Base-by-base conservation (phyloP, 352 stramenopile species). In the Pilasporangium apinafurcum region DNA sequence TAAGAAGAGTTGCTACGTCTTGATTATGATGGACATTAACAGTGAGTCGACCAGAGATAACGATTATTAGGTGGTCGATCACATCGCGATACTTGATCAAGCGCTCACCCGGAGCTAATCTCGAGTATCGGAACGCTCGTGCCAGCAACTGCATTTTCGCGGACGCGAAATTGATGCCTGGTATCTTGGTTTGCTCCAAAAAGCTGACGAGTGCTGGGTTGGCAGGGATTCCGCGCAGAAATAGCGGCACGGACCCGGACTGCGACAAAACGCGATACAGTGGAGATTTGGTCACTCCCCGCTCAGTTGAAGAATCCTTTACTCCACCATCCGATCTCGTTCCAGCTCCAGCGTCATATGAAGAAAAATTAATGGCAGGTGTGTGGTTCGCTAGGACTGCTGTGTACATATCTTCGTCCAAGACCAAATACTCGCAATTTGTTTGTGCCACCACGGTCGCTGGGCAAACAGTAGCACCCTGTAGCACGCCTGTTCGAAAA, bases 381-480 rank as follows among this genome's bases (percentile, higher is more conserved):
- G 39, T 25, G 28, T 86, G 70, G 3, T 53, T 42, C 18, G 48
- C 50, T n/a, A 86, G 38, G 14, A 77, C 29, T 4, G 59, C 36
- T 1, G 37, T 9, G 44, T 84, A 86, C 7, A 55, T 20, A 8
- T 28, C 59, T 33, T 83, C 65, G 22, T 83, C 68, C 4, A 86
- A 26, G 3, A 84, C 30, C 4, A 86, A 27, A 22, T 67, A 62
- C 34, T 78, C 56, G 36, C 70, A 83, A 34, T 80, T 53, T 0
- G 70, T 79, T 27, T 84, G 68, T 21, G 70, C 74, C 2, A 81
- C 37, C 22, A 83, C 53, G 0, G 70, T 83, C 6, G 68, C 68
- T 7, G 70, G 74, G 25, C 70, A 74, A 13, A 68, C 30, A 4
- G 44, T 56, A 30, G 43, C 24, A 20, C 75, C 60, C 3, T 62